Base-by-base conservation (phyloP, 2,329 filamentous ascomycete species). In the Ilyonectria destructans region DNA sequence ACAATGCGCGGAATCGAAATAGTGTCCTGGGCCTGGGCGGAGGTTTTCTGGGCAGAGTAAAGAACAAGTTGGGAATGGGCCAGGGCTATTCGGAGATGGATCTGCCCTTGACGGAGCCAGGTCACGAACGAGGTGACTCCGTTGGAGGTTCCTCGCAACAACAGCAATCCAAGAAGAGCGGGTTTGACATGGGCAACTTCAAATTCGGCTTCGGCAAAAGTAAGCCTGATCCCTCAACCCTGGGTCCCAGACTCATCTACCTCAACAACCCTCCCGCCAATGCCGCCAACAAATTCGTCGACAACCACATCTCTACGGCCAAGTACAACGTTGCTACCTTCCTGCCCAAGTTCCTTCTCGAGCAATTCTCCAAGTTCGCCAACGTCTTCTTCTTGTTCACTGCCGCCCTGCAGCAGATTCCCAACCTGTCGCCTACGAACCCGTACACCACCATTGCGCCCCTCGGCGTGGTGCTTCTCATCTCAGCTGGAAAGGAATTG, bases 361-460 rank as follows among this genome's bases (percentile, higher is more conserved):
- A 99, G 82, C 96, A 99, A 80, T 99, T 99, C 84, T 98, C 95
- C 69, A 99, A 98, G 86, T 97, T 98, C 82, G 96, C 96, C 85
- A 99, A 99, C 83, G 83, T 99, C 78, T 99, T 99, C 86, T 99
- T 99, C 92, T 89, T 99, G 80, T 98, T 99, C 82, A 99, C 96
- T 43, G 95, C 96, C 17, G 91, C 90, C 46, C 85, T 99, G 52
- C 96, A 99, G 84, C 96, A 99, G 81, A 97, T 99, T 69, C 96
- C 96, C 23, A 92, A 93, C 72, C 92, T 99, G 69, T 97, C 95
- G 37, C 96, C 97, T 8, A 99, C 96, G 10, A 98, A 98, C 83
- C 89, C 88, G 81, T 99, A 95, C 79, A 99, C 96, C 6, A 99
- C 97, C 43, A 98, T 99, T 79, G 96, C 93, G 6, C 96, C 96